Percentiles rank a stretch among this genome's conserved stretches.
Conservation (phyloP, 2,329 filamentous ascomycete species). For the Trichoderma atroviride region DNA sequence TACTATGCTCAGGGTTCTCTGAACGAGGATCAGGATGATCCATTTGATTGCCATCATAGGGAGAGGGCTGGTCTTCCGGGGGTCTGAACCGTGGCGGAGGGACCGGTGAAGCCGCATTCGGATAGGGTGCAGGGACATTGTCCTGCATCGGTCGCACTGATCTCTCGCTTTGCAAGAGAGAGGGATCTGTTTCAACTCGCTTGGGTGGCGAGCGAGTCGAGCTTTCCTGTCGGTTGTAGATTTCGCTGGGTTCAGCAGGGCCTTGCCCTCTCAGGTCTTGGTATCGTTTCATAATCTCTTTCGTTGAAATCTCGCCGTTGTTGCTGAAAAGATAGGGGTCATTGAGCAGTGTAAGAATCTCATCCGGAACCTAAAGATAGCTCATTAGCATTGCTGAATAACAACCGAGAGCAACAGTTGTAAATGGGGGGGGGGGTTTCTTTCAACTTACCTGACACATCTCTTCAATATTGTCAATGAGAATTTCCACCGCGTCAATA, state of each 20-base stretch:
- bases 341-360: conserved; percentile 81
- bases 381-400: conserved; percentile 33
- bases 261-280: conserved; percentile 70
- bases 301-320: conserved; percentile 86
- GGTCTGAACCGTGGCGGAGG: conserved; percentile 57
- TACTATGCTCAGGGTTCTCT: conserved; percentile 45
- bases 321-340: conserved; percentile 82
- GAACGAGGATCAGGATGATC: conserved; percentile 49
- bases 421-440: background rate
- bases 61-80: conserved; percentile 50
- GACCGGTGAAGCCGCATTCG: conserved; percentile 47
- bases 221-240: conserved; percentile 61
- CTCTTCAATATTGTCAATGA: conserved; percentile 91
- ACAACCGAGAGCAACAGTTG: background rate
- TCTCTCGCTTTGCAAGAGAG: conserved; percentile 80
- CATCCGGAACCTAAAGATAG: conserved; percentile 78
- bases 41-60: conserved; percentile 48
- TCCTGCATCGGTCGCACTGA: conserved; percentile 79
- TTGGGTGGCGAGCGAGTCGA: conserved; percentile 56
- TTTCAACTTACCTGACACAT: conserved; percentile 83
- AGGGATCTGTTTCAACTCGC: conserved; percentile 84
- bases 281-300: conserved; percentile 94
- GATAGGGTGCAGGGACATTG: conserved; percentile 46
- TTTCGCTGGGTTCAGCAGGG: conserved; percentile 62
- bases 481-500: conserved; percentile 86